Evolutionary conservation across 495 filamentous ascomycete genomes (phyloP), one percentile per base, ranked within the genome.

Genomic region (Daldinia grandis): DNA sequence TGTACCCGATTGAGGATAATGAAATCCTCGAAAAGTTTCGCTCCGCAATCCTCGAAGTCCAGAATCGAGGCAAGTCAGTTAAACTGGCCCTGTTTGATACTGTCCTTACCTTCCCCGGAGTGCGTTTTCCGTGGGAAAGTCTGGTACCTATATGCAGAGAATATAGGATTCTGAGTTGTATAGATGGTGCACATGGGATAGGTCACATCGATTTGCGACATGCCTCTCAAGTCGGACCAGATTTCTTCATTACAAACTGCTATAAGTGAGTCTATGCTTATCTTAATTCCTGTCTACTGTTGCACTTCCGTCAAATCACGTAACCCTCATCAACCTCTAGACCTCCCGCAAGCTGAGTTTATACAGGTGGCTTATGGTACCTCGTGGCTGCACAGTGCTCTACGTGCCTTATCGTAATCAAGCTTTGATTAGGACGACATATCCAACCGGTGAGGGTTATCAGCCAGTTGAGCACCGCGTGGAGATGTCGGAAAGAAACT

Each of bases 191-290:
- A 3, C 92, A 95, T 74, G 89, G 89, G 14, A 81, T 95, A 38
- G 93, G 93, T 0, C 87, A 92, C 49, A 84, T 95, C 31, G 83
- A 83, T 14, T 78, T 97, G 21, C 82, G 69, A 47, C 67, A 92
- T 74, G 78, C 94, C 61, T 73, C 65, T 14, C 64, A 55, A 12
- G 62, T 93, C 24, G 82, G 87, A 19, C 86, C 90, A 4, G 92
- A 95, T 76, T 95, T 95, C 77, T 88, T 93, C 64, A 84, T 90
- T n/a, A 87, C 80, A 24, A 95, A 94, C 69, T 88, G 85, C 68
- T 91, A 95, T 77, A 95, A 95, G 83, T 96, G 91, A 92, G 87
- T 93, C 14, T 88, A 82, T 73, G 83, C 84, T 90, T 90, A 9
- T 47, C 19, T 47, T 12, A 47, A 53, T 56, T 50, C 10, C 12